Base-by-base conservation (phyloP, 352 stramenopile genomes). In the Pythium dissotocum region DNA sequence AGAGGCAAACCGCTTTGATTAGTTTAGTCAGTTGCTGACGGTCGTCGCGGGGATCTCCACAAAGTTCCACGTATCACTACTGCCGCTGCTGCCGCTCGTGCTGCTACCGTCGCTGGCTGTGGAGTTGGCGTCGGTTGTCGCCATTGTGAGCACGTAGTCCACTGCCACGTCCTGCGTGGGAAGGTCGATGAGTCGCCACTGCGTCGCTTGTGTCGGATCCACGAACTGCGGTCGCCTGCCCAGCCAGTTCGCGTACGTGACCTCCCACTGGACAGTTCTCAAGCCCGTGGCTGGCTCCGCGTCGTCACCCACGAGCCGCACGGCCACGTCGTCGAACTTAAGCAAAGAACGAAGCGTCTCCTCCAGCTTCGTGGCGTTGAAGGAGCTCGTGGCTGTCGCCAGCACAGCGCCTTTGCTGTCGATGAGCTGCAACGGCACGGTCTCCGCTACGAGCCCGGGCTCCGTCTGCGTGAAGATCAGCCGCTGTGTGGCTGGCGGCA, bases 271-370 rank as follows among this genome's bases (percentile, higher is more conserved):
- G 6, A 70, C 40, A 8, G 33, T 30, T 32, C 62, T 55, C 9
- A 51, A 48, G 7, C 60, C 61, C 9, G 9, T 56, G 40, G 16
- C 10, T 4, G 35, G 14, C 24, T 70, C 61, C 2, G 48, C 61
- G 14, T 26, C 14, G 40, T 70, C 48, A 32, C 9, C 26, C 24
- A 64, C 52, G 9, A 83, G 67, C 44, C 52, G 52, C 6, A 84
- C 78, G 40, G 65, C 58, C 46, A 89, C 69, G 52, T 77, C 72
- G n/a, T 79, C 69, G 53, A 76, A 83, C 26, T 76, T 61, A 6
- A 89, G 70, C 10, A 87, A 49, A 8, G 16, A 13, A 14, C 65
- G 76, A 2, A 87, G 63, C 10, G 74, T 62, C 0, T 14, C 6
- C 16, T 67, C 13, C 30, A 83, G 67, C 2, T 66, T 72, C 10